Base-by-base conservation (phyloP, 345 rosid genomes). In the Mallotus nudiflorus region DNA sequence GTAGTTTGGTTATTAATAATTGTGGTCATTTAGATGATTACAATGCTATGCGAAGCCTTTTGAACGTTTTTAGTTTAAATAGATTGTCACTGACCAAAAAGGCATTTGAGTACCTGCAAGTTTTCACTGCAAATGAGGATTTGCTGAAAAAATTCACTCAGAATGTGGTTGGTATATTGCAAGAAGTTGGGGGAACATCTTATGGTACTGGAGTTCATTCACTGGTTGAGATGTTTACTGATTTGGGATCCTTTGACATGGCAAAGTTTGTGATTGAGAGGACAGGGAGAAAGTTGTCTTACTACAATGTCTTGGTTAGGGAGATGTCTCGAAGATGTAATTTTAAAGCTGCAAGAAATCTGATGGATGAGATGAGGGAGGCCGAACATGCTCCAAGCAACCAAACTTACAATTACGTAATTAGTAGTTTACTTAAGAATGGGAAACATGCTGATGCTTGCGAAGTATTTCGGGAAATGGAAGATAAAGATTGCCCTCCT, bases 1-100 rank as follows among this genome's bases (percentile, higher is more conserved):
- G 82, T 71, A 81, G 86, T 73, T 76, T 87, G 57, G 72, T 80
- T 49, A 48, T 87, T 70, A 79, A 80, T 74, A 87, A 87, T 74
- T 85, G 91, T 18, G 91, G 88, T 58, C 73, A 73, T 45, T 73
- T 78, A 58, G 76, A 75, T 66, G 81, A 87, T 80, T 76, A 71
- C 18, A 69, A 68, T 11, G 61, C 75, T 8, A 80, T 85, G 78
- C 25, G 25, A 40, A 0, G n/a, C 39, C 67, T 83, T 65, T 68
- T 85, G 62, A 22, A 50, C 15, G 84, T 78, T 42, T 85, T 81
- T 55, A 75, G 46, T 24, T 28, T 13, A 24, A 44, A 65, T 2
- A 52, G 68, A 2, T 56, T 83, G 55, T 58, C 54, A 51, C 56
- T 87, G 29, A 79, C 75, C 70, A 62, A 62, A 13, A 82, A 78